Percentiles rank a stretch among this genome's conserved stretches.
Conservation (phyloP, 2,329 filamentous ascomycete species). For the Arthrobotrys pseudoclavata region DNA sequence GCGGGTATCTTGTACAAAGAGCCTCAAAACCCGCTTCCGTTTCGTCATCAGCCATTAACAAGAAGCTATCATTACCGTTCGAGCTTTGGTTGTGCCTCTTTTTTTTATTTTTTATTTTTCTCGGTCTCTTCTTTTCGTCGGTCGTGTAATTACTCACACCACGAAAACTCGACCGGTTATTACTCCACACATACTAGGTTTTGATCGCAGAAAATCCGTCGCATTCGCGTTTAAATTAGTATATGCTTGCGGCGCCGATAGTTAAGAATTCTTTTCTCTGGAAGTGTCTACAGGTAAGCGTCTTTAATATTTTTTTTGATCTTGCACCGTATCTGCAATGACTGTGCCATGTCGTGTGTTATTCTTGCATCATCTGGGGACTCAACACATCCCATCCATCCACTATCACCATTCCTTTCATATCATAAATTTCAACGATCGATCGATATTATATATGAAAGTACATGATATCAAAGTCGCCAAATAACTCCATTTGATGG, state of each 20-base stretch:
- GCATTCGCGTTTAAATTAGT: slow-evolving; percentile 22
- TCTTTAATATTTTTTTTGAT: slow-evolving; percentile 15
- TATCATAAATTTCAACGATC: not conserved
- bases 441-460: slow-evolving; percentile 15
- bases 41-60: slow-evolving; percentile 34
- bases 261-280: not conserved
- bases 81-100: slow-evolving; percentile 50
- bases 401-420: not conserved
- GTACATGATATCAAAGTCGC: not conserved
- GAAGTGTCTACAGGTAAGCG: slow-evolving; percentile 14
- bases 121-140: slow-evolving; percentile 1
- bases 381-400: slow-evolving; percentile 33
- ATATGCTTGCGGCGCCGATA: slow-evolving; percentile 25
- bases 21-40: slow-evolving; percentile 26
- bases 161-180: slow-evolving; percentile 33
- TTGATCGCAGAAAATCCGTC: slow-evolving; percentile 33
- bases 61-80: not conserved
- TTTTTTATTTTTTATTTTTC: slow-evolving; percentile 20
- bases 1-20: slow-evolving; percentile 23
- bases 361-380: slow-evolving; percentile 27
- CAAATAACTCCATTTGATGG: not conserved
- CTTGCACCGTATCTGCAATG: not conserved
- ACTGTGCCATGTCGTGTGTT: slow-evolving; percentile 38
- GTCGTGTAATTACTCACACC: not conserved
- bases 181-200: slow-evolving; percentile 15